Evolutionary conservation across 2,329 filamentous ascomycete genomes (phyloP).

Genomic region (Pyrenophora teres): DNA sequence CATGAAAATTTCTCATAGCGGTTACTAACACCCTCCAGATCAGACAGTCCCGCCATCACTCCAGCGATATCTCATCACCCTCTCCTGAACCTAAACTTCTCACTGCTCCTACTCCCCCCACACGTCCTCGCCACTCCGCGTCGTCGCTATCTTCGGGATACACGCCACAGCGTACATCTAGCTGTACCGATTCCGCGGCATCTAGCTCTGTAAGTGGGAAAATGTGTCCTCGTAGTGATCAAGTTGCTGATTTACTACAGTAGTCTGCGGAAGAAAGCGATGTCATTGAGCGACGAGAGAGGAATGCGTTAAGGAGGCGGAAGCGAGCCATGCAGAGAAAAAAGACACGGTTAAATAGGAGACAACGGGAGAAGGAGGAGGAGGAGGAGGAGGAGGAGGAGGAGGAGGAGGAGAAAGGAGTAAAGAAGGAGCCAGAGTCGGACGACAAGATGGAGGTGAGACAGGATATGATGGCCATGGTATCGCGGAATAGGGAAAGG

Average conservation of each 20-base stretch:
- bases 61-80: too few relatives aligned
- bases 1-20: too few relatives aligned
- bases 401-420: neutral
- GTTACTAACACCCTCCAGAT: neutral
- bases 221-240: neutral
- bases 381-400: neutral
- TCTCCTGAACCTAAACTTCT: neutral
- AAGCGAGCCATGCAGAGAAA: neutral
- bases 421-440: neutral
- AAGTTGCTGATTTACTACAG: neutral
- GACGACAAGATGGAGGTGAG: neutral
- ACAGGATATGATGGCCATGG: neutral
- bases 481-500: neutral
- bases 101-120: neutral
- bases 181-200: neutral
- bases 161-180: too few relatives aligned
- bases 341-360: too few relatives aligned
- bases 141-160: too few relatives aligned
- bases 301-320: neutral
- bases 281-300: conserved; percentile 5
- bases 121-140: neutral
- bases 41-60: neutral
- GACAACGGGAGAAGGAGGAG: too few relatives aligned
- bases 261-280: conserved; percentile 7
- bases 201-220: neutral